phyloP scores from a whole-genome alignment of 1,139 yeast genomes.

The Diutina mesorugosa region DNA sequence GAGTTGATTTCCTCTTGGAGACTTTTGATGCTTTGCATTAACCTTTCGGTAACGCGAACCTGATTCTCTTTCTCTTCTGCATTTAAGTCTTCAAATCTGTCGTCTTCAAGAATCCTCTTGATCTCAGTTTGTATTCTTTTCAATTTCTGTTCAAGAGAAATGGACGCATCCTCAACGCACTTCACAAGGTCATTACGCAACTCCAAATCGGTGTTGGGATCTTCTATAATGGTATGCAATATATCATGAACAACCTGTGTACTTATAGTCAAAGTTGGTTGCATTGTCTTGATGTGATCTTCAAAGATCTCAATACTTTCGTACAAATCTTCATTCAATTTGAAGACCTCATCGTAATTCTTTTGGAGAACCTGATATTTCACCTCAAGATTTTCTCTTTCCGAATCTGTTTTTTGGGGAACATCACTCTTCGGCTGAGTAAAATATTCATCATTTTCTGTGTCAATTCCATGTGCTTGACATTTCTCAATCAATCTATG shows the following conservation, averaged over 20 bases:
- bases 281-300: not conserved
- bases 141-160: not conserved
- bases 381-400: not conserved
- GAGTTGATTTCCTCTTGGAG: not conserved
- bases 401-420: slow-evolving; percentile 9
- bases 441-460: slow-evolving; percentile 8
- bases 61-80: not conserved
- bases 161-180: not conserved
- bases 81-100: not conserved
- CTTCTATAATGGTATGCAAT: not conserved
- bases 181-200: not conserved
- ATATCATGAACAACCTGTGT: not conserved
- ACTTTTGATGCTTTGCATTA: not conserved
- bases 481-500: slow-evolving; percentile 22
- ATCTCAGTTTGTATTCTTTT: not conserved
- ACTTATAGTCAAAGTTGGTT: not conserved
- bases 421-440: slow-evolving; percentile 14
- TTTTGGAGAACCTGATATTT: not conserved
- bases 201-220: not conserved
- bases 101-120: not conserved
- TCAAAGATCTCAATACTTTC: not conserved
- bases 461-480: slow-evolving; percentile 6
- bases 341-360: not conserved
- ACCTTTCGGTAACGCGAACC: not conserved
- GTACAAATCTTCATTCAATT: not conserved